Percentiles rank a stretch among this genome's conserved stretches.
Evolutionary conservation across 208 protist species (phyloP).

Genomic region (Wallacemonas sp.): DNA sequence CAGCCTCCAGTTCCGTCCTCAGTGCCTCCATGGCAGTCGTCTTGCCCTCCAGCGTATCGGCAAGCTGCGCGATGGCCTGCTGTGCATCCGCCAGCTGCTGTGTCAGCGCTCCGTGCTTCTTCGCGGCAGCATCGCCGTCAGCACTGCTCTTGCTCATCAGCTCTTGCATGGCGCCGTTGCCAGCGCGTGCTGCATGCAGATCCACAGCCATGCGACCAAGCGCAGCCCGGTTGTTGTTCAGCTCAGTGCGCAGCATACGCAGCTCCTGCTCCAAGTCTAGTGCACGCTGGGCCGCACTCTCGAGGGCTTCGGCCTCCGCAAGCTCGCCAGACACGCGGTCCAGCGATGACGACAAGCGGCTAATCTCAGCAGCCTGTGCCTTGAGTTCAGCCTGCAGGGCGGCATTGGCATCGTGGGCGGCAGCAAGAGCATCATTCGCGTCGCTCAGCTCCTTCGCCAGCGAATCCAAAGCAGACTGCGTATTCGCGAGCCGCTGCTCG

Average conservation of each 20-base stretch:
- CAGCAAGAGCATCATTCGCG: background rate
- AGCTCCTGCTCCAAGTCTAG: slow-evolving; percentile 25
- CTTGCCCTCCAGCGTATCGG: background rate
- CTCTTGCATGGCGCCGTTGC: background rate
- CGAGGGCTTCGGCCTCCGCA: slow-evolving; percentile 15
- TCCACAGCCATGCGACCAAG: background rate
- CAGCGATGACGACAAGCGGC: background rate
- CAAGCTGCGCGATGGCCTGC: slow-evolving; percentile 12
- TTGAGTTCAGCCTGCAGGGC: background rate
- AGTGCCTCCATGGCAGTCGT: slow-evolving; percentile 10
- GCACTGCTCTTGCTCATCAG: slow-evolving; percentile 3
- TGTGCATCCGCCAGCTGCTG: slow-evolving; percentile 15
- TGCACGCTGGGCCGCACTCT: slow-evolving; percentile 3
- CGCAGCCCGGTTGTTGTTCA: background rate
- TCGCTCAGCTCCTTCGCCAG: slow-evolving; percentile 15
- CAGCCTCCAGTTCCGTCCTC: slow-evolving; percentile 18
- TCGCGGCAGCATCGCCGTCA: background rate
- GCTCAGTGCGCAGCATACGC: background rate
- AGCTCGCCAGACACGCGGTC: slow-evolving; percentile 8
- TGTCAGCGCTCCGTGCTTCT: background rate
- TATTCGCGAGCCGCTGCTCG: slow-evolving; percentile 3
- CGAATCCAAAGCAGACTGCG: slow-evolving; percentile 7
- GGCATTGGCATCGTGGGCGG: background rate
- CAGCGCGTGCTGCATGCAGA: slow-evolving; percentile 8
- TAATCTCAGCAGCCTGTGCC: background rate